Evolutionary conservation across 176 grass and related monocot species (phyloP).

Genomic region (Avena insularis): DNA sequence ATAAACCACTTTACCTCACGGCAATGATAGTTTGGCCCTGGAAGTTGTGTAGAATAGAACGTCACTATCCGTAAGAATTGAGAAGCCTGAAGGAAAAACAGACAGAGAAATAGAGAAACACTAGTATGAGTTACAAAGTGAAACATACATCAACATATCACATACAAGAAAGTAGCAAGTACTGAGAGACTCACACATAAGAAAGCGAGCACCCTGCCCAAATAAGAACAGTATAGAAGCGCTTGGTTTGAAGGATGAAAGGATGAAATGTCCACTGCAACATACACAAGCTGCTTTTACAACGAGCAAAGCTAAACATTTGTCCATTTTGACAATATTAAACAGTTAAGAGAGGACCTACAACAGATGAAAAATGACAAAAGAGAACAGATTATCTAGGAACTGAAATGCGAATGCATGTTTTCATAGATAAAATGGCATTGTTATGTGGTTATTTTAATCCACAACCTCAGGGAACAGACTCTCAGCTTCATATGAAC

Average conservation of each 20-base stretch:
- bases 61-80: constrained; percentile 84
- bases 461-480: neutral
- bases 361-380: neutral
- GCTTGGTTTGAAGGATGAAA: constrained; percentile 79
- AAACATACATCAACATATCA: constrained; percentile 18
- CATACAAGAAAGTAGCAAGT: constrained; percentile 7
- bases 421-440: constrained; percentile 1
- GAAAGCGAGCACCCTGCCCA: constrained; percentile 88
- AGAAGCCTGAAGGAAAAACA: constrained; percentile 61
- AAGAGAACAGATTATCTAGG: neutral
- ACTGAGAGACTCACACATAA: constrained; percentile 66
- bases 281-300: constrained; percentile 1
- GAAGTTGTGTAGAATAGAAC: constrained; percentile 92
- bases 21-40: constrained; percentile 93
- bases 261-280: constrained; percentile 93
- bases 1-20: constrained; percentile 57
- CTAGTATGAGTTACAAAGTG: neutral
- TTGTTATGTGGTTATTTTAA: constrained; percentile 6
- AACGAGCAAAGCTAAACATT: constrained; percentile 6
- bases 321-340: neutral
- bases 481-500: neutral
- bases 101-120: neutral
- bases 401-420: neutral
- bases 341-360: neutral
- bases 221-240: constrained; percentile 84